Evolutionary conservation across 2,329 filamentous ascomycete species (phyloP).

Genomic region (Curvularia verruculosa): DNA sequence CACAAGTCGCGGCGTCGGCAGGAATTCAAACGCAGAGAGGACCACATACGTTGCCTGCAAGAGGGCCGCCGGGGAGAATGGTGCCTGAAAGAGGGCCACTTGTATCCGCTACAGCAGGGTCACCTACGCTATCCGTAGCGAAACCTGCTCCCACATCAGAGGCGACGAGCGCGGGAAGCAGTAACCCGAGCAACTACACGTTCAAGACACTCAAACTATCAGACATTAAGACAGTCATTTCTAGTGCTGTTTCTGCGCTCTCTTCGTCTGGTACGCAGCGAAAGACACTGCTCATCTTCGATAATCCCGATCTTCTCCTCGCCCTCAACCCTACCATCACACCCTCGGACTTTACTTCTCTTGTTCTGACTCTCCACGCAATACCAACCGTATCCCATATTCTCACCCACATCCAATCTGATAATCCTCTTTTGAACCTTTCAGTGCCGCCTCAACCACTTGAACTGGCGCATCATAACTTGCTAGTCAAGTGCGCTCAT

Average conservation of each 20-base stretch:
- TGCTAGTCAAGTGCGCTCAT: slow-evolving; percentile 76
- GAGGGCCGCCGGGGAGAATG: slow-evolving; percentile 28
- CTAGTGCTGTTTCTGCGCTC: slow-evolving; percentile 33
- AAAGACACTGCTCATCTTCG: slow-evolving; percentile 53
- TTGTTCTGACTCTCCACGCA: slow-evolving; percentile 37
- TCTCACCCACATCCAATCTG: slow-evolving; percentile 70
- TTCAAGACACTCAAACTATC: slow-evolving; percentile 38
- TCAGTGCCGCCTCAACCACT: slow-evolving; percentile 56
- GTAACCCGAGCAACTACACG: slow-evolving; percentile 20
- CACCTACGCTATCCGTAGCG: slow-evolving; percentile 6
- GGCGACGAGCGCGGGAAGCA: slow-evolving; percentile 3
- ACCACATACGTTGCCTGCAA: slow-evolving; percentile 19
- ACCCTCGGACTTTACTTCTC: slow-evolving; percentile 27
- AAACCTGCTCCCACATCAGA: background rate
- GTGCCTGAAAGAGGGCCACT: slow-evolving; percentile 24
- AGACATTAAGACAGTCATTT: slow-evolving; percentile 34
- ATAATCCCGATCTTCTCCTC: slow-evolving; percentile 53
- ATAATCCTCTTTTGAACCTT: slow-evolving; percentile 69
- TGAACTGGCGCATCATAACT: slow-evolving; percentile 49
- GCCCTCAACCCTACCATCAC: slow-evolving; percentile 39
- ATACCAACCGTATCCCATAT: slow-evolving; percentile 67
- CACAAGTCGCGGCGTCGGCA: background rate
- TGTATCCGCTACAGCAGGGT: background rate
- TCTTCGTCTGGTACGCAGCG: slow-evolving; percentile 16
- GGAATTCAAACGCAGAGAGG: slow-evolving; percentile 3